These are phyloP conservation scores for Emmonsiellopsis sp. DNA, from an alignment of 2,329 filamentous ascomycete species.

Conservation along the genomic window DNA sequence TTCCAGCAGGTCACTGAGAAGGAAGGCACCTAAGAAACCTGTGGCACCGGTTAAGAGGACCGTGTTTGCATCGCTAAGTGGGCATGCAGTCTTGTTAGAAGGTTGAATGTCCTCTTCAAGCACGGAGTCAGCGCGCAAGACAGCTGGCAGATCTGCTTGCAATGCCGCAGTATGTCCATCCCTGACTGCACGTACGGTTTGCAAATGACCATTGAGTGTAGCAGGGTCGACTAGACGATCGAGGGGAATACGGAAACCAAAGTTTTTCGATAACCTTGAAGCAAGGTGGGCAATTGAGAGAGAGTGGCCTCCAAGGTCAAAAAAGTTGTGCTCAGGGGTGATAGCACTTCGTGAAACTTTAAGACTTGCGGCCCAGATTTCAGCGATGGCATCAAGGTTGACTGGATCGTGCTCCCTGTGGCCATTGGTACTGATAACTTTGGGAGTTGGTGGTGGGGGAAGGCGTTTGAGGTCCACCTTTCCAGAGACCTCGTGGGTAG, in stretches of 20 bases:
- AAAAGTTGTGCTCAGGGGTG: constrained; percentile 65
- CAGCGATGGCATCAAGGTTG: constrained; percentile 56
- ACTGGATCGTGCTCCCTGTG: constrained; percentile 54
- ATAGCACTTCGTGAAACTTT: constrained; percentile 55
- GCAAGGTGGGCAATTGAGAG: constrained; percentile 68
- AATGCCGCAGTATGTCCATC: constrained; percentile 67
- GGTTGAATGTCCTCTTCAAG: constrained; percentile 63
- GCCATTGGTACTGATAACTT: constrained; percentile 31
- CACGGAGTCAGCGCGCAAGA: constrained; percentile 57
- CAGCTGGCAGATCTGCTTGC: constrained; percentile 63
- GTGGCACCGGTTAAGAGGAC: constrained; percentile 67
- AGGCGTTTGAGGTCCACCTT: constrained; percentile 67
- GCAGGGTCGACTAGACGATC: constrained; percentile 61
- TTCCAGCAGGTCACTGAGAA: constrained; percentile 60
- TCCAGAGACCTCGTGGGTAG: constrained; percentile 69
- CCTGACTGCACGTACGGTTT: constrained; percentile 60
- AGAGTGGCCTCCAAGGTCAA: constrained; percentile 72
- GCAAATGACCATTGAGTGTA: constrained; percentile 63
- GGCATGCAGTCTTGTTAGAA: constrained; percentile 43
- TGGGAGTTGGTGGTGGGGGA: constrained; percentile 53
- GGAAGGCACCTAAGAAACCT: constrained; percentile 66
- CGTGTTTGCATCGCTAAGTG: constrained; percentile 57
- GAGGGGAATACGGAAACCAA: constrained; percentile 65
- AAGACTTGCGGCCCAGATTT: constrained; percentile 63
- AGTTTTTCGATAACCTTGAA: constrained; percentile 58